Base-by-base conservation (phyloP, 805 yeast genomes). In the Saccharomyces mikatae region DNA sequence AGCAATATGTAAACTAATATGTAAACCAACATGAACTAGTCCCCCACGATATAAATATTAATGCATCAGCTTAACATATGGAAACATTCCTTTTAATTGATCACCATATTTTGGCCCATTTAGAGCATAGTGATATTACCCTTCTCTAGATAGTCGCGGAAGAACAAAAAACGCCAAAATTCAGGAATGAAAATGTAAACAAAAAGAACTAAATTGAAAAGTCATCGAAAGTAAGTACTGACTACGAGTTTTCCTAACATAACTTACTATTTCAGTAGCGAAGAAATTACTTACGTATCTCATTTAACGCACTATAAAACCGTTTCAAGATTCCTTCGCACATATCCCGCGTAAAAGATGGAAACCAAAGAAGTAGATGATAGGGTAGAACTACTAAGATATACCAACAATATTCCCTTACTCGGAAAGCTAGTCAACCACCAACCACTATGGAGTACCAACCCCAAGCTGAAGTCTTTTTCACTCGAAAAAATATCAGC, bases 401-500 rank as follows among this genome's bases (percentile, higher is more conserved):
- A 41, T 47, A 13, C 27, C n/a, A 48, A 53, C 28, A 52, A 57
- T n/a, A 61, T 58, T 50, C 61, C 65, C n/a, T 52, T 69, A 11
- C 56, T 69, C 31, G 58, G 72, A 2, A 65, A 71, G 27, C 53
- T 63, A 50, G 71, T 65, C 29, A 73, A 68, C 54, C 61, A 60
- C 44, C 75, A 72, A 52, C 76, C 75, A n/a, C 56, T 67, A 2
- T 69, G 65, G 29, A 59, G 64, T 22, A 59, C 64, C 14, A 50
- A 58, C 29, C 70, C 70, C 14, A 73, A 72, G 57, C 62, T 72
- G 28, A 71, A 71, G 51, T 74, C 80, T 11, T 74, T 70, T 54
- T 78, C 84, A 1, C 65, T 83, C 32, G 75, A 75, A 49, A 57
- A 61, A 49, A 47, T 65, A 13, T 52, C 62, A 1, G 49, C 62